These are phyloP conservation scores for Backusella luteola DNA, from an alignment of 192 early-diverging fungal species.

Conservation along the genomic window DNA sequence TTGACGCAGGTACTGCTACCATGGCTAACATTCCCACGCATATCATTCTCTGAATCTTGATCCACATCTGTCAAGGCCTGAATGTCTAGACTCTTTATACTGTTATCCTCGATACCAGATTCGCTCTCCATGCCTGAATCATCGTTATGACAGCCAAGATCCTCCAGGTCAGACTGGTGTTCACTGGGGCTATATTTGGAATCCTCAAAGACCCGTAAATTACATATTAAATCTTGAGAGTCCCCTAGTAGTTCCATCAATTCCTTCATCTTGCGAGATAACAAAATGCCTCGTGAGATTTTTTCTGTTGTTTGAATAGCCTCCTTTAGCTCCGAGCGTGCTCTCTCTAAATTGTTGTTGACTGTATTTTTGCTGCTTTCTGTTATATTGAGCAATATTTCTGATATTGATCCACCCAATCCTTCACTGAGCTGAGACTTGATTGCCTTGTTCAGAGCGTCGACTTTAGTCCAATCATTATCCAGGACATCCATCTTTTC, in stretches of 20 bases:
- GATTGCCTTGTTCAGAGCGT: neutral
- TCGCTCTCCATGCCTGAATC: neutral
- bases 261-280: constrained; percentile 18
- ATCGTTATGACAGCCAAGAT: neutral
- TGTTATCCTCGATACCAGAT: neutral
- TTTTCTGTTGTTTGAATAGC: constrained; percentile 5
- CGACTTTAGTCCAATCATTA: neutral
- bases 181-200: neutral
- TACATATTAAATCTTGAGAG: constrained; percentile 6
- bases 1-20: neutral
- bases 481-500: neutral
- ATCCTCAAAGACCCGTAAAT: neutral
- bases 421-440: neutral
- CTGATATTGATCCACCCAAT: neutral
- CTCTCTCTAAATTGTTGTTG: neutral
- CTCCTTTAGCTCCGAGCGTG: constrained; percentile 9
- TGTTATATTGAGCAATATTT: neutral
- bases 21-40: neutral
- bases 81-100: neutral
- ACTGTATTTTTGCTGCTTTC: neutral
- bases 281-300: neutral
- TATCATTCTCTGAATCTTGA: neutral
- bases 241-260: constrained; percentile 15
- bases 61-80: neutral
- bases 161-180: neutral